A percentile compares a stretch with the other conserved stretches of the same genome.
Evolutionary conservation across 306 rosid species (phyloP).

Genomic region (Cicer chorassanicum): DNA sequence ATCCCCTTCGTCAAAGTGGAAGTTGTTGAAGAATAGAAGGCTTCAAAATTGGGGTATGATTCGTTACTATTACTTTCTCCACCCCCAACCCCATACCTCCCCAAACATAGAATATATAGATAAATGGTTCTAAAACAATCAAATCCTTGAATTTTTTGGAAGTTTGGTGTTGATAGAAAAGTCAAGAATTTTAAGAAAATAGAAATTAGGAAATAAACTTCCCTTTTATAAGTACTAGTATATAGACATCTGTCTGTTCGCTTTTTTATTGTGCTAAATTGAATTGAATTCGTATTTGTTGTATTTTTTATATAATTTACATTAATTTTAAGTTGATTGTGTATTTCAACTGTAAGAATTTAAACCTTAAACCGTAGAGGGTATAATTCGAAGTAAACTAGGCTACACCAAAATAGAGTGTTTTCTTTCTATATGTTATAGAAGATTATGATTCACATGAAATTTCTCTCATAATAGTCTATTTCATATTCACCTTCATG

Average conservation of each 20-base stretch:
- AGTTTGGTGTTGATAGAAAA: neutral
- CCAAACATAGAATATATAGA: neutral
- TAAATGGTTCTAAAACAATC: neutral
- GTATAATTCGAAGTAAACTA: too few species aligned
- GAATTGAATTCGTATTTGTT: too few species aligned
- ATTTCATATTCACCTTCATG: neutral
- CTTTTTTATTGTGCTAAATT: too few species aligned
- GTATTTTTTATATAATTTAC: too few species aligned
- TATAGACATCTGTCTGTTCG: too few species aligned
- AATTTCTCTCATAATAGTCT: neutral
- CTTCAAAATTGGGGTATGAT: slow-evolving; percentile 89
- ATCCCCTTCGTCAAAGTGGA: slow-evolving; percentile 81
- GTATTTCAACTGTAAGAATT: too few species aligned
- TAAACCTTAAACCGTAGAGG: too few species aligned
- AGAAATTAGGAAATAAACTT: neutral
- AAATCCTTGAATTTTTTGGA: slow-evolving; percentile 14
- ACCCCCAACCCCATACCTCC: neutral
- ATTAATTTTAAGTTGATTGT: too few species aligned
- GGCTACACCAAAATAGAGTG: too few species aligned
- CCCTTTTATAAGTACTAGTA: too few species aligned
- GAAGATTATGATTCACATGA: neutral
- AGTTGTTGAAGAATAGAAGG: slow-evolving; percentile 80
- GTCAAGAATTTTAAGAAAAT: slow-evolving; percentile 21
- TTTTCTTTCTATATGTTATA: too few species aligned
- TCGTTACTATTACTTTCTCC: neutral